phyloP scores from a whole-genome alignment of 2,329 filamentous ascomycete species.

The Xylariaceae sp. region DNA sequence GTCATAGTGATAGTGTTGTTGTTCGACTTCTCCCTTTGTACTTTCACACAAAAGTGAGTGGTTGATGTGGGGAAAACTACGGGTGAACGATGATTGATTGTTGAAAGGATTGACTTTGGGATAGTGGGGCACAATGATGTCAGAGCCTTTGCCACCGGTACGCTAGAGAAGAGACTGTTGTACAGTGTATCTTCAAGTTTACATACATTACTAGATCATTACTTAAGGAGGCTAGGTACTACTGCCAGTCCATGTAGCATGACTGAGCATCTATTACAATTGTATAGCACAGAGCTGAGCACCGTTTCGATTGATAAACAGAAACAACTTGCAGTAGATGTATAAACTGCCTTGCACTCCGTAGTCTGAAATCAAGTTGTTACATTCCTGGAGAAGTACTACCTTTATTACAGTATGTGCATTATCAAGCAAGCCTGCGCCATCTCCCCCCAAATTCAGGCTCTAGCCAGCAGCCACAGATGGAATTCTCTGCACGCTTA shows the following conservation, averaged over 20 bases:
- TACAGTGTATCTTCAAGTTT: not conserved
- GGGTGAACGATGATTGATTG: conserved; percentile 24
- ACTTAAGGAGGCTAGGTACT: too few species aligned
- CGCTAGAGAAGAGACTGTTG: not conserved
- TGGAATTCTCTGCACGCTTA: not conserved
- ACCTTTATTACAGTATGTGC: too few species aligned
- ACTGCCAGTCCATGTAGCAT: not conserved
- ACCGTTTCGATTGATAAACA: too few species aligned
- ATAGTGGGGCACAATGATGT: conserved; percentile 38
- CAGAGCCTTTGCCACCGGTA: conserved; percentile 24
- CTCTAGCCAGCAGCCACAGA: too few species aligned
- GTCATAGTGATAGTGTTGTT: conserved; percentile 5
- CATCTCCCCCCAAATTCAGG: too few species aligned
- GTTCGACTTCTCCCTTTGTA: not conserved
- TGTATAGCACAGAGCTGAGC: not conserved
- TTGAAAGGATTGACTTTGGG: conserved; percentile 29
- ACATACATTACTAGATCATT: too few species aligned
- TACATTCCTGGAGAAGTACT: too few species aligned
- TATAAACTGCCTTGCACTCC: too few species aligned
- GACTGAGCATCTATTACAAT: too few species aligned
- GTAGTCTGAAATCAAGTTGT: too few species aligned
- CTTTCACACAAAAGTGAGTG: not conserved
- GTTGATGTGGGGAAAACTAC: conserved; percentile 23
- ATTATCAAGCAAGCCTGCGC: too few species aligned
- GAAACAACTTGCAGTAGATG: too few species aligned